Conservation (phyloP, 495 filamentous ascomycete genomes). For the Choiromyces venosus region DNA sequence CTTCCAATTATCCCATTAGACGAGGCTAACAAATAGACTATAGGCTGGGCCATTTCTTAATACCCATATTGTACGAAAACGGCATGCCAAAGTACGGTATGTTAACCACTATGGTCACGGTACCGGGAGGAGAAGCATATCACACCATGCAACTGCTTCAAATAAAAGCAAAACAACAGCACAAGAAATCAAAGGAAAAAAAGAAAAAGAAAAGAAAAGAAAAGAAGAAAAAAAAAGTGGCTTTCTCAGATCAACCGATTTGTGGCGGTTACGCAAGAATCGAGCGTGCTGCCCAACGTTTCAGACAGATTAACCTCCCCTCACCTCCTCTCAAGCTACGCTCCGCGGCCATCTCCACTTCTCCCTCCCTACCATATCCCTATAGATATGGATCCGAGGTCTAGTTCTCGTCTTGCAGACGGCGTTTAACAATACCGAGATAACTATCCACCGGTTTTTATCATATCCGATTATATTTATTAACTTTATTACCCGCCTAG, state of each 20-base stretch:
- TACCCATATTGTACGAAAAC: not conserved
- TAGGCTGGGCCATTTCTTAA: not conserved
- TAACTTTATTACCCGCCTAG: not conserved
- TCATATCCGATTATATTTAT: not conserved
- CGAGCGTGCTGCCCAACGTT: not conserved
- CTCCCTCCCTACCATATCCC: not conserved
- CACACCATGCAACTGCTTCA: not conserved
- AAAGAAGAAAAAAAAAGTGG: not conserved
- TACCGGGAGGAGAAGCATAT: not conserved
- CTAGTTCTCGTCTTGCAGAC: not conserved
- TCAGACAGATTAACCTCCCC: not conserved
- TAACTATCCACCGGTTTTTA: not conserved
- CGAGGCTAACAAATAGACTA: not conserved
- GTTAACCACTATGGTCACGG: not conserved
- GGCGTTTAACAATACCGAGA: not conserved
- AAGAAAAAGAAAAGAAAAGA: not conserved
- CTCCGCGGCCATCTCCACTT: not conserved
- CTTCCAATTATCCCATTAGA: not conserved
- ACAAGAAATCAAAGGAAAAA: not conserved
- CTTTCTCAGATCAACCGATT: not conserved
- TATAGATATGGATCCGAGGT: not conserved
- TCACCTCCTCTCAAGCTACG: not conserved
- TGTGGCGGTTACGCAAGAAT: constrained; percentile 1
- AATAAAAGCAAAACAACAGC: not conserved
- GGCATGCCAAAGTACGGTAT: not conserved